These are phyloP conservation scores for Olyra latifolia DNA, from an alignment of 176 grass and related monocot species.

Conservation along the genomic window DNA sequence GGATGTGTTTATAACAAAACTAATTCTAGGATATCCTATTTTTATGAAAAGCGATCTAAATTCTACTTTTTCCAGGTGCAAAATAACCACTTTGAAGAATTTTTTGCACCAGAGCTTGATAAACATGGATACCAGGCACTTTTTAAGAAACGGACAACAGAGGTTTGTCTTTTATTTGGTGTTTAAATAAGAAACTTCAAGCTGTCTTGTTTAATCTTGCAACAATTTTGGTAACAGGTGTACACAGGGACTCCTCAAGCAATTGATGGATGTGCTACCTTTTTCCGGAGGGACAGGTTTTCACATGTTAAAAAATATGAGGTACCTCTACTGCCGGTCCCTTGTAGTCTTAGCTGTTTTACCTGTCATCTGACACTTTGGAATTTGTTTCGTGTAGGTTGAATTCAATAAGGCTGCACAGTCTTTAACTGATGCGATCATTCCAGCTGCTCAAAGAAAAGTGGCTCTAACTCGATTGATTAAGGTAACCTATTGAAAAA, in stretches of 20 bases:
- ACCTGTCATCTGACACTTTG: conserved; percentile 20
- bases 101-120: conserved; percentile 84
- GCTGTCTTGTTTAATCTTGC: background rate
- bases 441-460: conserved; percentile 68
- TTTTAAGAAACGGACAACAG: conserved; percentile 80
- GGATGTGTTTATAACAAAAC: background rate
- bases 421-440: conserved; percentile 78
- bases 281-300: conserved; percentile 86
- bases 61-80: conserved; percentile 61
- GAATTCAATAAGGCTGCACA: conserved; percentile 95
- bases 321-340: conserved; percentile 34
- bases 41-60: conserved; percentile 19
- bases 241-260: conserved; percentile 60
- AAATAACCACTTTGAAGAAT: conserved; percentile 86
- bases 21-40: background rate
- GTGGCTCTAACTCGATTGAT: conserved; percentile 66
- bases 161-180: conserved; percentile 46
- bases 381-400: conserved; percentile 52
- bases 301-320: conserved; percentile 96
- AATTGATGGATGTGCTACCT: conserved; percentile 89
- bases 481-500: conserved; percentile 46
- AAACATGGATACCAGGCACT: conserved; percentile 94
- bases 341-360: conserved; percentile 2
- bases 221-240: conserved; percentile 38
- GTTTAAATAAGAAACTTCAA: background rate